These are phyloP conservation scores for Dalbergia oliveri DNA, from an alignment of 306 rosid genomes.

Conservation along the genomic window DNA sequence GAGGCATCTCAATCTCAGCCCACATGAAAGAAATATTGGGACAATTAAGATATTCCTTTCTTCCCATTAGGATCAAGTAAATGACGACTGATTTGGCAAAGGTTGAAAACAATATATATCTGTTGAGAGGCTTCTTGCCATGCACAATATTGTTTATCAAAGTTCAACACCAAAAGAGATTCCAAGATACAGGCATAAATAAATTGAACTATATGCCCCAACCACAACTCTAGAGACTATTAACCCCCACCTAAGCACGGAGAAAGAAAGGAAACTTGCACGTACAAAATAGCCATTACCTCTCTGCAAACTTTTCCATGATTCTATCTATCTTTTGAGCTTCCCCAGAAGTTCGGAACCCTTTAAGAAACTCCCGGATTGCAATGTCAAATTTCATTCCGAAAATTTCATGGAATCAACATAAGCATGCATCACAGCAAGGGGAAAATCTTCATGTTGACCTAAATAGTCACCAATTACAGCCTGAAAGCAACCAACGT, in stretches of 20 bases:
- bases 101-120: constrained; percentile 16
- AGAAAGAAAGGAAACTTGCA: constrained; percentile 42
- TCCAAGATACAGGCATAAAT: constrained; percentile 36
- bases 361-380: constrained; percentile 98
- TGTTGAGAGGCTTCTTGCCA: constrained; percentile 27
- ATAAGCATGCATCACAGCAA: constrained; percentile 97
- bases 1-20: constrained; percentile 18
- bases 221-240: constrained; percentile 38
- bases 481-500: constrained; percentile 69
- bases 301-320: constrained; percentile 99
- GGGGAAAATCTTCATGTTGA: constrained; percentile 99
- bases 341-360: constrained; percentile 98
- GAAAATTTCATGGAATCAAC: constrained; percentile 93
- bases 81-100: constrained; percentile 33
- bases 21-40: constrained; percentile 8
- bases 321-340: constrained; percentile 99
- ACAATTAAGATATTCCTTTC: constrained; percentile 16
- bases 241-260: constrained; percentile 7
- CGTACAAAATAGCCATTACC: constrained; percentile 56
- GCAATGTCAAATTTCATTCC: constrained; percentile 91
- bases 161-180: constrained; percentile 21
- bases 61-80: constrained; percentile 15
- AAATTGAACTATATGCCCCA: constrained; percentile 3
- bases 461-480: constrained; percentile 97
- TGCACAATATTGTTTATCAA: constrained; percentile 14